phyloP scores from a whole-genome alignment of 2,329 filamentous ascomycete genomes.

The Cladosporium halotolerans region DNA sequence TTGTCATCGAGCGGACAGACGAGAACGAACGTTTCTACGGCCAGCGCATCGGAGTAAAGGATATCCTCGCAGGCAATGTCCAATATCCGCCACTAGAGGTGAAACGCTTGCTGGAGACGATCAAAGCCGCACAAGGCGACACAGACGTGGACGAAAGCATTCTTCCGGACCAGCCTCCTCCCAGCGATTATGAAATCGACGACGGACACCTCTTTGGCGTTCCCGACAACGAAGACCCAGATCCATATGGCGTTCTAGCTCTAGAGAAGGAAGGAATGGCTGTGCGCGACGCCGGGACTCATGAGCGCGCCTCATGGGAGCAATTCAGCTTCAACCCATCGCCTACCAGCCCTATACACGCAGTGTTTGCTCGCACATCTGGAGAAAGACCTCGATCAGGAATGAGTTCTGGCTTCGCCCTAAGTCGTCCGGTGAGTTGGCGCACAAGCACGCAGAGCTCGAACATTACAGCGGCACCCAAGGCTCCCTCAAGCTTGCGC shows the following conservation, averaged over 20 bases:
- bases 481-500: constrained; percentile 26
- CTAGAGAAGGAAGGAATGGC: constrained; percentile 86
- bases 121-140: constrained; percentile 83
- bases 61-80: constrained; percentile 59
- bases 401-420: constrained; percentile 10
- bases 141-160: constrained; percentile 63
- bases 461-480: constrained; percentile 19
- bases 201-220: constrained; percentile 62
- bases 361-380: constrained; percentile 50
- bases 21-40: constrained; percentile 86
- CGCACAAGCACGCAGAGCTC: constrained; percentile 6
- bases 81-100: constrained; percentile 51
- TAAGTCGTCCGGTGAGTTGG: constrained; percentile 29
- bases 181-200: constrained; percentile 63
- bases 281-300: constrained; percentile 81
- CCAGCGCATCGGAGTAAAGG: constrained; percentile 53
- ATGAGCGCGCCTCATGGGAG: constrained; percentile 65
- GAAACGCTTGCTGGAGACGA: constrained; percentile 66
- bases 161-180: constrained; percentile 64
- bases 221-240: constrained; percentile 72
- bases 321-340: constrained; percentile 76
- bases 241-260: constrained; percentile 85
- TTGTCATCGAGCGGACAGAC: constrained; percentile 78
- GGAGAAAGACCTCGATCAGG: constrained; percentile 44
- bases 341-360: constrained; percentile 65